These are phyloP conservation scores for Fusarium dlaminii DNA, from an alignment of 2,329 filamentous ascomycete genomes.

Conservation along the genomic window DNA sequence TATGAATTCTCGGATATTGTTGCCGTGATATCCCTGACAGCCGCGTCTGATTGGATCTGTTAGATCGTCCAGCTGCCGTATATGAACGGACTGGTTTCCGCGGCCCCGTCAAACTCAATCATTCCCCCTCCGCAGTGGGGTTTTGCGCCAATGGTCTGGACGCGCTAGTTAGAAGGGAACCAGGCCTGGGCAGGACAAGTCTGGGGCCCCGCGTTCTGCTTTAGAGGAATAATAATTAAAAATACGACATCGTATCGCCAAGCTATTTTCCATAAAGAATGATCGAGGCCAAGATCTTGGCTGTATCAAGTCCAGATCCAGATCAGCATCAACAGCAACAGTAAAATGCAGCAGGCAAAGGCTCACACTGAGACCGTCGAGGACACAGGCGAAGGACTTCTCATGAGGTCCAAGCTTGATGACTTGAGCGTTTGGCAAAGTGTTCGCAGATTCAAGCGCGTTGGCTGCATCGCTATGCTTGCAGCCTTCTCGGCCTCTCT, in stretches of 20 bases:
- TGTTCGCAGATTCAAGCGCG: not conserved
- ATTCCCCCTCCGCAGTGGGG: not conserved
- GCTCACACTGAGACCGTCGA: not conserved
- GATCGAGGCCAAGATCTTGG: not conserved
- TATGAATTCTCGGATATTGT: not conserved
- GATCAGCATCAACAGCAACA: not conserved
- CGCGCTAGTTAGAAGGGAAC: not conserved
- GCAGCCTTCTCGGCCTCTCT: not conserved
- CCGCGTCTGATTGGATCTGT: not conserved
- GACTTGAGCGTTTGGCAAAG: not conserved
- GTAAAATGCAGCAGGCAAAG: not conserved
- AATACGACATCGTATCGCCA: not conserved
- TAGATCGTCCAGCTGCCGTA: accelerated
- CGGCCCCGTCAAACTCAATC: not conserved
- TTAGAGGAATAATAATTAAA: not conserved
- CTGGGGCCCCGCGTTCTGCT: not conserved
- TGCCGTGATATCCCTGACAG: not conserved
- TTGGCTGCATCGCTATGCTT: not conserved
- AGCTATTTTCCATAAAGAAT: not conserved
- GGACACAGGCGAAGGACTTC: not conserved
- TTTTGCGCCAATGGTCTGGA: no score
- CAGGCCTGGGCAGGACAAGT: not conserved
- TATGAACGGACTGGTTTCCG: not conserved
- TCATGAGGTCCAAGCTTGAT: not conserved
- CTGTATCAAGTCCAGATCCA: not conserved